Evolutionary conservation across 2,329 filamentous ascomycete genomes (phyloP).

Genomic region (Cercospora sp.): DNA sequence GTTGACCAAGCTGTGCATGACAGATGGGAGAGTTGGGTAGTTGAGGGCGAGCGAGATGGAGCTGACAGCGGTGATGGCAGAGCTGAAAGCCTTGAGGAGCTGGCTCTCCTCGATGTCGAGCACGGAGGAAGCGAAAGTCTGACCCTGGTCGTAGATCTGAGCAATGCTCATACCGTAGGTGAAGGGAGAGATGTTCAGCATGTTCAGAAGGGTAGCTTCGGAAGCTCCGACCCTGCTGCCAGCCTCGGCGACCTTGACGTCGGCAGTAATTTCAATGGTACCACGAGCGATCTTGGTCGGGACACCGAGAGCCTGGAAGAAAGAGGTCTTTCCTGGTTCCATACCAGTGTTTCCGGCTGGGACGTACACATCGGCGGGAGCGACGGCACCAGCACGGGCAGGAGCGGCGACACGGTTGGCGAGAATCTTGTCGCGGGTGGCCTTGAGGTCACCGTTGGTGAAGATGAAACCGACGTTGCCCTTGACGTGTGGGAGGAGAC

Average conservation of each 20-base stretch:
- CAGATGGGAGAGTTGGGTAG: constrained; percentile 94
- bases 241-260: constrained; percentile 96
- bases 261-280: constrained; percentile 99
- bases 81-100: constrained; percentile 79
- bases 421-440: constrained; percentile 88
- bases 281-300: constrained; percentile 99
- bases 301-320: constrained; percentile 99
- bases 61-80: constrained; percentile 83
- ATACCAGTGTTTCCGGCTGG: constrained; percentile 99
- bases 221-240: constrained; percentile 94
- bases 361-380: constrained; percentile 88
- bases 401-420: constrained; percentile 96
- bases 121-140: constrained; percentile 81
- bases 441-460: constrained; percentile 96
- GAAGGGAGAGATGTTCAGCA: constrained; percentile 99
- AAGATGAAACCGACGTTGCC: constrained; percentile 99
- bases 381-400: constrained; percentile 95
- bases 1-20: constrained; percentile 97
- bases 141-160: constrained; percentile 97
- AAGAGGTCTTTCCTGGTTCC: constrained; percentile 99
- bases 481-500: constrained; percentile 91
- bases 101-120: constrained; percentile 95
- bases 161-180: constrained; percentile 96
- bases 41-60: constrained; percentile 86
- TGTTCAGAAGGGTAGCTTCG: constrained; percentile 97